Percentiles rank a stretch among this genome's conserved stretches.
These are phyloP conservation scores for Candida nanaspora DNA, from an alignment of 805 yeast genomes.

Conservation along the genomic window DNA sequence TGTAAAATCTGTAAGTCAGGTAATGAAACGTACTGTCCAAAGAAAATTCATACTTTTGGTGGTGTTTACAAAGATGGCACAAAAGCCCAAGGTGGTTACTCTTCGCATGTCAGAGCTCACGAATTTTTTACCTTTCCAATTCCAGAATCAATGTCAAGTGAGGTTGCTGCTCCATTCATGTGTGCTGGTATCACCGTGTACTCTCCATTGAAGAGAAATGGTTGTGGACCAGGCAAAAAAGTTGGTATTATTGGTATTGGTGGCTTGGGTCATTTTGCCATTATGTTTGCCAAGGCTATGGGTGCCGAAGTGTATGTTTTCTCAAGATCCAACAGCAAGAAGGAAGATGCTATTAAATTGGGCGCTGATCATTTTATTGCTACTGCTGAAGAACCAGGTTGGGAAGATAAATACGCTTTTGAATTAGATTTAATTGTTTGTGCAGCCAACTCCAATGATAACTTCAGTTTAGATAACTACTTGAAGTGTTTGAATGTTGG, in stretches of 20 bases:
- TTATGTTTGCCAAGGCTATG: constrained; percentile 51
- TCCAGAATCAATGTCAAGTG: constrained; percentile 46
- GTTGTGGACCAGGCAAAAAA: constrained; percentile 22
- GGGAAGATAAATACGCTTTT: constrained; percentile 22
- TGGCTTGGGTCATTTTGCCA: constrained; percentile 61
- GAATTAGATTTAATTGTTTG: constrained; percentile 45
- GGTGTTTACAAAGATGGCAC: constrained; percentile 21
- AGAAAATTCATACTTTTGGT: constrained; percentile 29
- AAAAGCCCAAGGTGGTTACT: constrained; percentile 57
- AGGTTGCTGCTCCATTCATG: constrained; percentile 61
- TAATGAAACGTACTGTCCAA: constrained; percentile 39
- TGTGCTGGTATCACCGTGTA: constrained; percentile 75
- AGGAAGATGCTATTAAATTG: constrained; percentile 41
- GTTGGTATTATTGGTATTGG: constrained; percentile 63
- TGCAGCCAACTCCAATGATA: constrained; percentile 44
- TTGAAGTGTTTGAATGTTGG: constrained; percentile 46
- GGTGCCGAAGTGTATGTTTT: constrained; percentile 59
- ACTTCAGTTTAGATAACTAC: constrained; percentile 41
- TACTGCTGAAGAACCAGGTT: constrained; percentile 31
- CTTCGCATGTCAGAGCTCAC: constrained; percentile 58
- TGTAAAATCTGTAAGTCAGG: constrained; percentile 52
- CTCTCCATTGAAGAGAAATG: constrained; percentile 54
- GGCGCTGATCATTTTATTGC: constrained; percentile 53
- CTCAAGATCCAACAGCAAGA: constrained; percentile 44
- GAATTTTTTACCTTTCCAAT: constrained; percentile 58